Evolutionary conservation across 139 green algal genomes (phyloP).

Genomic region (Coelastrella sp.): DNA sequence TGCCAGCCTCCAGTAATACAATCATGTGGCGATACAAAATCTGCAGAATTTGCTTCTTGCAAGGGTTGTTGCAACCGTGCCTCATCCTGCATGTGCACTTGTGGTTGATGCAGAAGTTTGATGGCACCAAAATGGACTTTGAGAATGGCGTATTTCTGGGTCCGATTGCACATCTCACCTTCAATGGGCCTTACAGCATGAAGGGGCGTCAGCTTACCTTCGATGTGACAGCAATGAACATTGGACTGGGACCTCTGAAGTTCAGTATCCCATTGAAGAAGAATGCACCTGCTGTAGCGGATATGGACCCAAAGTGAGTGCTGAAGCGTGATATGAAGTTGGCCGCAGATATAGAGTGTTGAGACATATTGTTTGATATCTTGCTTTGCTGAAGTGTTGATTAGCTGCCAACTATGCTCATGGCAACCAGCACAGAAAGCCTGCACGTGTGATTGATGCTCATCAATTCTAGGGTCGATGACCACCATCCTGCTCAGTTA

Average conservation of each 20-base stretch:
- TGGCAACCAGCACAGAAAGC: no score
- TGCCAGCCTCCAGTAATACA: no score
- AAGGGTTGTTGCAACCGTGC: background rate
- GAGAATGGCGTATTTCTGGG: constrained; percentile 71
- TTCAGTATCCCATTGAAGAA: constrained; percentile 61
- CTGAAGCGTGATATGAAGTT: background rate
- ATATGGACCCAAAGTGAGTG: constrained; percentile 47
- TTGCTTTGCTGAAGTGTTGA: background rate
- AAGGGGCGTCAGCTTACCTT: constrained; percentile 53
- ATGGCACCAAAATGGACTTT: constrained; percentile 48
- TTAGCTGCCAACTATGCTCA: no score
- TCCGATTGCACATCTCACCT: constrained; percentile 53
- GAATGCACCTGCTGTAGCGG: constrained; percentile 36
- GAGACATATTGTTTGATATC: background rate
- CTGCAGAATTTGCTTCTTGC: no score
- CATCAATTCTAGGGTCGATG: no score
- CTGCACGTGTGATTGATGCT: no score
- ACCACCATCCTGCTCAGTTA: no score
- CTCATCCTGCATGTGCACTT: no score
- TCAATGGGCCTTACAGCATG: constrained; percentile 57
- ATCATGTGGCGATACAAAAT: no score
- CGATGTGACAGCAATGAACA: constrained; percentile 61
- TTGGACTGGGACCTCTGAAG: constrained; percentile 58
- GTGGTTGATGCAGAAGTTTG: constrained; percentile 67
- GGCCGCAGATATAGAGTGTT: background rate